These are phyloP conservation scores for Exophiala mesophila DNA, from an alignment of 2,329 filamentous ascomycete genomes.

Conservation along the genomic window DNA sequence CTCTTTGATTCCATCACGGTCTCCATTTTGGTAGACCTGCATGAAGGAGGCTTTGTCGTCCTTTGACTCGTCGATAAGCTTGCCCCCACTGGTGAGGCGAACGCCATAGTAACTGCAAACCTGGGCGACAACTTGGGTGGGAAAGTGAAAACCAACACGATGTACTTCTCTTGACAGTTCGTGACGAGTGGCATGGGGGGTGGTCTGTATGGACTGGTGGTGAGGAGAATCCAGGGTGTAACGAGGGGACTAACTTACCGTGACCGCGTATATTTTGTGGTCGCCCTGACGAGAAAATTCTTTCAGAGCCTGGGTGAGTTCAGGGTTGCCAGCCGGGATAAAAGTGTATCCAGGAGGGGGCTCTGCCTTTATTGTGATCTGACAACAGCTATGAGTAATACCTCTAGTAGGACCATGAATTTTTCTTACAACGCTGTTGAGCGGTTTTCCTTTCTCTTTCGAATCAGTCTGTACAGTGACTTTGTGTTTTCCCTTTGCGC, in stretches of 20 bases:
- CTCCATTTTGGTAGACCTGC: conserved; percentile 23
- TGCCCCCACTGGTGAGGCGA: conserved; percentile 45
- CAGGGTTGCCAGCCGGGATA: conserved; percentile 55
- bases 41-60: conserved; percentile 20
- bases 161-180: conserved; percentile 57
- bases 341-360: conserved; percentile 58
- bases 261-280: conserved; percentile 54
- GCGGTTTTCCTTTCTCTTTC: conserved; percentile 54
- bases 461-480: conserved; percentile 55
- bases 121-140: conserved; percentile 53
- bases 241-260: conserved; percentile 45
- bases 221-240: neutral
- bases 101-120: conserved; percentile 49
- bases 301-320: conserved; percentile 56
- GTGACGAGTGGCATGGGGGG: conserved; percentile 45
- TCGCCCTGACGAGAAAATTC: conserved; percentile 54
- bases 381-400: conserved; percentile 19
- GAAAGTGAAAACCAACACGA: conserved; percentile 60
- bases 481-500: conserved; percentile 44
- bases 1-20: conserved; percentile 15
- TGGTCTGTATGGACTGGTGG: conserved; percentile 37
- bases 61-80: conserved; percentile 34
- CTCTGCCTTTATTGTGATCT: conserved; percentile 53
- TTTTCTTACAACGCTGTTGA: conserved; percentile 48
- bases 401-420: neutral